Base-by-base conservation (phyloP, 2,329 filamentous ascomycete species). In the Fusarium albidum region DNA sequence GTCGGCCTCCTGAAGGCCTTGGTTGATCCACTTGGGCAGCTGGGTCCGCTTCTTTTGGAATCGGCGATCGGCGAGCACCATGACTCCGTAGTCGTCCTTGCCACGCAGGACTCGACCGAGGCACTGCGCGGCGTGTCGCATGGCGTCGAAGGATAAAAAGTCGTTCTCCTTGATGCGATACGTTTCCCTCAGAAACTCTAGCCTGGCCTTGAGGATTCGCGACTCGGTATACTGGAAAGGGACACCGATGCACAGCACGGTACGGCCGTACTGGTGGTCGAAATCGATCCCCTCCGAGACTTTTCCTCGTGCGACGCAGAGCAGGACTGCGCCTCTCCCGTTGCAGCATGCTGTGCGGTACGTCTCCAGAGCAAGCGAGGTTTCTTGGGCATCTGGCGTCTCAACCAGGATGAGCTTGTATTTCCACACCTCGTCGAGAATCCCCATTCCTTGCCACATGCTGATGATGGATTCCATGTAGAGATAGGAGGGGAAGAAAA, bases 391-490 rank as follows among this genome's bases (percentile, higher is more conserved):
- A 72, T 99, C 95, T 1, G 95, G 95, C 0, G 96, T 99, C 78
- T 99, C 95, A 54, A 99, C 95, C 8, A 99, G 82, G 63, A 99
- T 97, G 61, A 99, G 83, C 73, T 99, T 99, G 79, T 96, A 97
- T 74, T 96, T 97, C 95, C 95, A 99, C 27, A 99, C 92, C 70
- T 95, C 90, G 74, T 99, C 95, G 29, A 99, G 80, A 59, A 98
- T 96, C 21, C 92, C 92, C 93, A 98, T 98, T 49, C 92, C 92
- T 73, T 99, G 95, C 95, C 95, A 99, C 87, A 96, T 96, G 71
- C 90, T 94, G 71, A 99, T 97, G 71, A 98, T 98, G 45, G 90
- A 95, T 71, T 99, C 95, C 95, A 99, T 98, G 77, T 99, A 99
- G 2, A 99, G 83, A 68, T 99, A 99, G 0, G 92, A 96, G 0